These are phyloP conservation scores for Panicum miliaceum DNA, from an alignment of 176 grass and related monocot species.

Conservation along the genomic window DNA sequence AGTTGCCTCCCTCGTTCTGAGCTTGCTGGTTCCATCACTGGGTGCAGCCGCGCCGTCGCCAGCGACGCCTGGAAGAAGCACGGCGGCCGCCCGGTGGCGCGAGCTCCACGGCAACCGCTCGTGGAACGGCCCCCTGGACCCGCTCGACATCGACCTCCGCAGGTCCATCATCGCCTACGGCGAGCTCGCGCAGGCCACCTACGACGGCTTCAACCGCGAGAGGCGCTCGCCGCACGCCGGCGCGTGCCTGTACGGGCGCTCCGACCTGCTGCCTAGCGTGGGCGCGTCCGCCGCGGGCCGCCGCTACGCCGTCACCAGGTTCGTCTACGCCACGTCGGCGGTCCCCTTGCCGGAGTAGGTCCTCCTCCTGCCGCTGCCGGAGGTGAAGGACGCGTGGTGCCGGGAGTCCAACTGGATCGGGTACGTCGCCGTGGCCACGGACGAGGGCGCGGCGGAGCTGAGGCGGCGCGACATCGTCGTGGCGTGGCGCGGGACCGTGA, in stretches of 20 bases:
- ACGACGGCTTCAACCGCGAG: constrained; percentile 61
- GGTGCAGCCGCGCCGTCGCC: no score
- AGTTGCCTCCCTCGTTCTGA: background rate
- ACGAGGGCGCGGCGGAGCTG: constrained; percentile 51
- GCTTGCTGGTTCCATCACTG: background rate
- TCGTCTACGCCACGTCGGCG: constrained; percentile 5
- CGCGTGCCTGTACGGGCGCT: constrained; percentile 25
- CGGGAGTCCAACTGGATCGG: constrained; percentile 71
- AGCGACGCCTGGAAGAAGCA: background rate
- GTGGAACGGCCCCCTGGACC: constrained; percentile 58
- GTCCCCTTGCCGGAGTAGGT: background rate
- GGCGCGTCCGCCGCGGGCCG: background rate
- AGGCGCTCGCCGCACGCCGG: constrained; percentile 53
- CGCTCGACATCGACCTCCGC: constrained; percentile 63
- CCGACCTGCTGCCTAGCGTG: constrained; percentile 33
- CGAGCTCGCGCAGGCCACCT: constrained; percentile 53
- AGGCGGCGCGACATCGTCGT: constrained; percentile 64
- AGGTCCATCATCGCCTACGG: constrained; percentile 55
- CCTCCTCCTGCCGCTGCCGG: background rate
- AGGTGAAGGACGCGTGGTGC: constrained; percentile 39
- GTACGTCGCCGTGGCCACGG: constrained; percentile 67
- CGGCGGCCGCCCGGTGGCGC: constrained; percentile 44
- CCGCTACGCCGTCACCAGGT: background rate
- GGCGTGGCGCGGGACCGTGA: constrained; percentile 59
- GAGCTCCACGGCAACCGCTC: constrained; percentile 52